Conservation (phyloP, 345 rosid genomes). For the Eucalyptus regnans region DNA sequence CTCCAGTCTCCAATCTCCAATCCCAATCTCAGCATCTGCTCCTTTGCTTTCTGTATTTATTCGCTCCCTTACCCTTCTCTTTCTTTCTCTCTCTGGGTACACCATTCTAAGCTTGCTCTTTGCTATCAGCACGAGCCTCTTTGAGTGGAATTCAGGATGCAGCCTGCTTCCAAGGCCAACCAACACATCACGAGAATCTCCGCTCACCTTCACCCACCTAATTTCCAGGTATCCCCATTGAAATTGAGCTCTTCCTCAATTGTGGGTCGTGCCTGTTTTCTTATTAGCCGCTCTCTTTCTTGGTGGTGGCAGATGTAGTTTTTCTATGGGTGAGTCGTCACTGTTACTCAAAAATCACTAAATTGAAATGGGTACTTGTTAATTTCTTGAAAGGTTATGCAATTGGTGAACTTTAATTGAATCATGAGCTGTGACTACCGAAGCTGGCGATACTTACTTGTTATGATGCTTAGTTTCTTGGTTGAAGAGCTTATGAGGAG, state of each 20-base stretch:
- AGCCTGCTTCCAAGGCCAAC: slow-evolving; percentile 21
- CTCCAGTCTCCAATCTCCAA: neutral
- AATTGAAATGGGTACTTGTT: neutral
- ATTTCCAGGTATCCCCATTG: slow-evolving; percentile 3
- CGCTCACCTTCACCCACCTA: slow-evolving; percentile 62
- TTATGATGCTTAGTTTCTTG: neutral
- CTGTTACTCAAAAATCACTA: neutral
- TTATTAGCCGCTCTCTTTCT: neutral
- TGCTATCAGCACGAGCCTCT: neutral
- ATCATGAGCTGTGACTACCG: neutral
- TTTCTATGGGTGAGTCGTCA: neutral
- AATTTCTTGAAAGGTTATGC: neutral
- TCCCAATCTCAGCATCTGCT: neutral
- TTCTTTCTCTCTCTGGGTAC: neutral
- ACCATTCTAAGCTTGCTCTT: neutral
- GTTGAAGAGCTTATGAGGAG: neutral
- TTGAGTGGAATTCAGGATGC: neutral
- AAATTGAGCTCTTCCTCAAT: neutral
- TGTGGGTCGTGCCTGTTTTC: neutral
- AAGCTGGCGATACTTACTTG: neutral
- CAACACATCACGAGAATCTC: slow-evolving; percentile 72
- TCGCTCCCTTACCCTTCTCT: neutral
- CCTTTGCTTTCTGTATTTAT: neutral
- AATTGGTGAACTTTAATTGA: neutral
- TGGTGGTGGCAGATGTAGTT: neutral